phyloP scores from a whole-genome alignment of 1,284 basidiomycete genomes.

The Athelia sp. region DNA sequence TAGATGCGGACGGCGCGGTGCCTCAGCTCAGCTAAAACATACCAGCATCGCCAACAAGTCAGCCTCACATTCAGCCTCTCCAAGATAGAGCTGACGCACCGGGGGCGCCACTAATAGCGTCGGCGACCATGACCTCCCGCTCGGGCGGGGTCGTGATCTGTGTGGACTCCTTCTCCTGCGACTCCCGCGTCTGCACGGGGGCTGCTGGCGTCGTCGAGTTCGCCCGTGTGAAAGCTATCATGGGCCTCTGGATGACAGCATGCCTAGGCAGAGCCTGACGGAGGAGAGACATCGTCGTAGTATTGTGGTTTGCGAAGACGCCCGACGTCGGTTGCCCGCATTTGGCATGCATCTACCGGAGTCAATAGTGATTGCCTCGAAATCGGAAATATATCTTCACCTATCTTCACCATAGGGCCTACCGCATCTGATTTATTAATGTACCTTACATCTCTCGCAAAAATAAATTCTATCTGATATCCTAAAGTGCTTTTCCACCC shows the following conservation, averaged over 20 bases:
- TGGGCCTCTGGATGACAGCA: not conserved
- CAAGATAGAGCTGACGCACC: conserved; percentile 35
- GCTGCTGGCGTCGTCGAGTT: conserved; percentile 11
- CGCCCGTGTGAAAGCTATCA: not conserved
- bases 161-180: conserved; percentile 19
- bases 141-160: conserved; percentile 29
- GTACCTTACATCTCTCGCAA: too few species aligned
- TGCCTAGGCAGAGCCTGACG: conserved; percentile 10
- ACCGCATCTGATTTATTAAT: too few species aligned
- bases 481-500: too few species aligned
- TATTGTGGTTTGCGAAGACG: not conserved
- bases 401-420: too few species aligned
- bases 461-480: too few species aligned
- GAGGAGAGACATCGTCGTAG: conserved; percentile 26
- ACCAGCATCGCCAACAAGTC: not conserved
- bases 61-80: not conserved
- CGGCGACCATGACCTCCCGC: conserved; percentile 66
- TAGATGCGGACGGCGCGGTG: conserved; percentile 90
- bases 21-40: conserved; percentile 66
- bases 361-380: too few species aligned
- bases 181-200: conserved; percentile 18
- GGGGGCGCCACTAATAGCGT: conserved; percentile 76
- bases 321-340: too few species aligned
- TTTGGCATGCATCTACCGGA: too few species aligned
- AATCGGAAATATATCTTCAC: too few species aligned